These are phyloP conservation scores for Inonotus obliquus DNA, from an alignment of 1,284 basidiomycete species.

Conservation along the genomic window DNA sequence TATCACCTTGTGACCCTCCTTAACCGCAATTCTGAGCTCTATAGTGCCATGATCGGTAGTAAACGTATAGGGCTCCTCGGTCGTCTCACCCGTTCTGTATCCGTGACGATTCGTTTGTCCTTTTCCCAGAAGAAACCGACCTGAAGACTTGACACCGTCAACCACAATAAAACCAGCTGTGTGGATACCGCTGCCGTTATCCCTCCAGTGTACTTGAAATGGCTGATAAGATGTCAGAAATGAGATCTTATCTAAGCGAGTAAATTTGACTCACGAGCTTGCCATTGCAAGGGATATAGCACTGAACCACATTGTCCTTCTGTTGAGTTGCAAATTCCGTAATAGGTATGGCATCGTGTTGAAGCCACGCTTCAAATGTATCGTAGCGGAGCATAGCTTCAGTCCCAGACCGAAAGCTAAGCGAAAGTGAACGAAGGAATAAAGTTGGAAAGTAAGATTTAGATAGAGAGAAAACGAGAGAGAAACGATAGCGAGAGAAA, in stretches of 20 bases:
- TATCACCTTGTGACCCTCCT: slow-evolving; percentile 28
- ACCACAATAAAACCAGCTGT: slow-evolving; percentile 54
- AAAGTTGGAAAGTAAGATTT: neutral
- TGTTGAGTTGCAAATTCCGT: slow-evolving; percentile 48
- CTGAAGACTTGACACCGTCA: slow-evolving; percentile 55
- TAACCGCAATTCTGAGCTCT: slow-evolving; percentile 47
- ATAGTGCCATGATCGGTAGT: slow-evolving; percentile 49
- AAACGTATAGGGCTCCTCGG: slow-evolving; percentile 56
- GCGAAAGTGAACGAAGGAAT: neutral
- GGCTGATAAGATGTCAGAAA: slow-evolving; percentile 30
- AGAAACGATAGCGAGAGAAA: slow-evolving; percentile 9
- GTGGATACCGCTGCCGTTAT: slow-evolving; percentile 46
- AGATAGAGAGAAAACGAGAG: slow-evolving; percentile 12
- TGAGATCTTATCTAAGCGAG: slow-evolving; percentile 1
- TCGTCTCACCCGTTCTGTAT: slow-evolving; percentile 38
- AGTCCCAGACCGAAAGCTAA: neutral
- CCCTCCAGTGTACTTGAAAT: slow-evolving; percentile 58
- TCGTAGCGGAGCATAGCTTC: slow-evolving; percentile 46
- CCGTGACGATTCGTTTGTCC: slow-evolving; percentile 44
- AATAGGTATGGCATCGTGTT: slow-evolving; percentile 41
- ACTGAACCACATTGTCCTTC: slow-evolving; percentile 42
- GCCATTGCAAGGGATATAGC: slow-evolving; percentile 57
- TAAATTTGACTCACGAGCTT: slow-evolving; percentile 41
- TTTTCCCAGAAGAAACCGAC: slow-evolving; percentile 51
- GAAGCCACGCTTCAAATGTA: slow-evolving; percentile 64